These are phyloP conservation scores for Dalbergia cochinchinensis DNA, from an alignment of 306 rosid genomes.

Conservation along the genomic window DNA sequence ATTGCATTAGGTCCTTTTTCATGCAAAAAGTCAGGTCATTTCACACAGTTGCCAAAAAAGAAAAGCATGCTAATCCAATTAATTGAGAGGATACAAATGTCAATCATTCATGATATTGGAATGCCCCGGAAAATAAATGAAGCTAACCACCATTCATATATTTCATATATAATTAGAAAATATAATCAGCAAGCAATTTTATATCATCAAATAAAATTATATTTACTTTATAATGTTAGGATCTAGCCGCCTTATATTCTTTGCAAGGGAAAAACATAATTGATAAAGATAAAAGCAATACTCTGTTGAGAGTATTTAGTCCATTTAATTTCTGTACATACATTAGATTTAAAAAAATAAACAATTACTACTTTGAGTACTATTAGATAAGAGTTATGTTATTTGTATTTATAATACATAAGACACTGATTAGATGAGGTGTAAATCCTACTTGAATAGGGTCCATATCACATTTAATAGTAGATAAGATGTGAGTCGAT, in stretches of 20 bases:
- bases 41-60: not conserved
- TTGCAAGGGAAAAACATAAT: too few relatives aligned
- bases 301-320: too few relatives aligned
- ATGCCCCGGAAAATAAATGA: not conserved
- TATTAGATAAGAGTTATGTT: too few relatives aligned
- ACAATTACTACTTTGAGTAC: too few relatives aligned
- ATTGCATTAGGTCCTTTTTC: not conserved
- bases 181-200: not conserved
- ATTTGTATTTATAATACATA: too few relatives aligned
- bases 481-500: too few relatives aligned
- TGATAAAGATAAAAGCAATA: too few relatives aligned
- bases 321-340: too few relatives aligned
- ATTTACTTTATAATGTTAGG: not conserved
- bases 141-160: not conserved
- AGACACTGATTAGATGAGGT: too few relatives aligned
- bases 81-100: not conserved
- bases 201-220: not conserved
- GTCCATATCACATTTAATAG: too few relatives aligned
- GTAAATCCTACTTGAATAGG: too few relatives aligned
- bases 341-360: too few relatives aligned
- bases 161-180: not conserved
- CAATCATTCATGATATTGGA: not conserved
- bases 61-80: slow-evolving; percentile 18
- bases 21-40: slow-evolving; percentile 3
- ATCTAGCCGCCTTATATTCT: not conserved